Evolutionary conservation across 2,329 filamentous ascomycete genomes (phyloP).

Genomic region (Fusarium pininemorale): DNA sequence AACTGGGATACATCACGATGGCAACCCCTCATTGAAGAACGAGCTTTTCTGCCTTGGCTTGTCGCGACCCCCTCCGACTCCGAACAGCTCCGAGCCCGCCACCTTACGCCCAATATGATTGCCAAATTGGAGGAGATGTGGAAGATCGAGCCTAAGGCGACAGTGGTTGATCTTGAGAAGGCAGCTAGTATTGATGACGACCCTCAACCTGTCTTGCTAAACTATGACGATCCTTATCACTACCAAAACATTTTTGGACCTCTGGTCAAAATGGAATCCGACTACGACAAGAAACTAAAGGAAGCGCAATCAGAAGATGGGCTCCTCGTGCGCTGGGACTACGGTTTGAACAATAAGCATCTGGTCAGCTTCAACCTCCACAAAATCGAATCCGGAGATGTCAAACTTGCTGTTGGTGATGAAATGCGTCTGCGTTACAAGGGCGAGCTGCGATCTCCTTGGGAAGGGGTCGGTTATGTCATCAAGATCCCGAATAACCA

Average conservation of each 20-base stretch:
- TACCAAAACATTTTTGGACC: constrained; percentile 99
- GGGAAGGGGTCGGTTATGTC: constrained; percentile 98
- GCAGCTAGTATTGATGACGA: constrained; percentile 93
- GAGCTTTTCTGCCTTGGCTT: constrained; percentile 93
- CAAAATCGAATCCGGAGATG: constrained; percentile 96
- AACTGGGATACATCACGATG: constrained; percentile 99
- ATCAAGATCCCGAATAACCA: constrained; percentile 99
- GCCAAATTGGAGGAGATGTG: constrained; percentile 97
- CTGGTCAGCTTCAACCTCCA: constrained; percentile 94
- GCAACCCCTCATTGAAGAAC: constrained; percentile 97
- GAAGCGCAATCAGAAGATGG: constrained; percentile 97
- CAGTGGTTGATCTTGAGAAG: constrained; percentile 90
- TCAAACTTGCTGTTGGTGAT: constrained; percentile 96
- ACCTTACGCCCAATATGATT: constrained; percentile 93
- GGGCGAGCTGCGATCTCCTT: constrained; percentile 88
- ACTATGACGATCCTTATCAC: constrained; percentile 97
- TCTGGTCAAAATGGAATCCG: constrained; percentile 97
- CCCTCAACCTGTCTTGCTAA: constrained; percentile 87
- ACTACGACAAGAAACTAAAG: constrained; percentile 99
- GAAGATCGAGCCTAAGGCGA: constrained; percentile 93
- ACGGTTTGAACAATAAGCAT: constrained; percentile 96
- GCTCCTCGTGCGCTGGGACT: constrained; percentile 93
- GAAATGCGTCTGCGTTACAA: constrained; percentile 98
- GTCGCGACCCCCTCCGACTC: constrained; percentile 89
- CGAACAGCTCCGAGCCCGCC: constrained; percentile 93